phyloP scores from a whole-genome alignment of 768 basidiomycete species.

The Piloderma croceum region DNA sequence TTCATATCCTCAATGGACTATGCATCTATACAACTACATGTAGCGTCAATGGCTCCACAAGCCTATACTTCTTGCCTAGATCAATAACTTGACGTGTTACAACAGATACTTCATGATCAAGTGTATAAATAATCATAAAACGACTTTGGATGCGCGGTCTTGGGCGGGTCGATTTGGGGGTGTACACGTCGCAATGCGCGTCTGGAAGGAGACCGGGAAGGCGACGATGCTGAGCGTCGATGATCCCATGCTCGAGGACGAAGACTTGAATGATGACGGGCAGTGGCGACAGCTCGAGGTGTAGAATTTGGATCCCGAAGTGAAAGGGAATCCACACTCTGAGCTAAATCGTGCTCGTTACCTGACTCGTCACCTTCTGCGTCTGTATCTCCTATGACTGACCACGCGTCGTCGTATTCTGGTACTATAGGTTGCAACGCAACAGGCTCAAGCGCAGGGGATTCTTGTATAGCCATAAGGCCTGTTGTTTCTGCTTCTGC shows the following conservation, averaged over 20 bases:
- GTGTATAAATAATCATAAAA: background rate
- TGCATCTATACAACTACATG: too few relatives aligned
- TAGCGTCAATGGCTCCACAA: too few relatives aligned
- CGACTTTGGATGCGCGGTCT: background rate
- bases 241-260: conserved; percentile 26
- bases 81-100: too few relatives aligned
- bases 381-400: conserved; percentile 25
- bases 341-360: conserved; percentile 20
- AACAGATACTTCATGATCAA: too few relatives aligned
- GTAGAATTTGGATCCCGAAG: conserved; percentile 24
- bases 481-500: conserved; percentile 19
- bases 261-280: conserved; percentile 20
- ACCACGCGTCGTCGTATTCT: conserved; percentile 29
- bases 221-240: conserved; percentile 44
- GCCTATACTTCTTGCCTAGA: too few relatives aligned
- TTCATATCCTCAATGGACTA: too few relatives aligned
- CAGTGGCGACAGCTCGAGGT: conserved; percentile 16
- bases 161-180: background rate
- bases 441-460: conserved; percentile 20
- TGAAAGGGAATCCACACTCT: conserved; percentile 31
- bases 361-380: conserved; percentile 25
- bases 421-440: conserved; percentile 22
- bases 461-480: conserved; percentile 22
- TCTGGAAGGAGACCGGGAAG: conserved; percentile 49
- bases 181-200: background rate